Conservation (phyloP, 2,329 filamentous ascomycete genomes). For the Seiridium unicorne region DNA sequence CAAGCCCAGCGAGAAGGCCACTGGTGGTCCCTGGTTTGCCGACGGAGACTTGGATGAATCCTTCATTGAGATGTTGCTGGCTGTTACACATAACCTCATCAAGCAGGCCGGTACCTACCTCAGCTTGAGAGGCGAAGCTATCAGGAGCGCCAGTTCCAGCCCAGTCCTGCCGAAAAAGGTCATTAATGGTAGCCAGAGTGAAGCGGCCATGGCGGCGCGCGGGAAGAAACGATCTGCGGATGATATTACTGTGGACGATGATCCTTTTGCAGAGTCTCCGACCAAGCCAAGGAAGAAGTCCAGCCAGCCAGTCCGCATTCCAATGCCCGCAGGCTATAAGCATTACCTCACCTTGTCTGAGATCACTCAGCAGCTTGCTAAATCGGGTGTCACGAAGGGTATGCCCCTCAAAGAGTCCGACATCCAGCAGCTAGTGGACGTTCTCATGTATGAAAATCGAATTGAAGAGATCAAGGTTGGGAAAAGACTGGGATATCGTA, state of each 20-base stretch:
- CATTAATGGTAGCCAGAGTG: constrained; percentile 45
- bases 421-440: constrained; percentile 81
- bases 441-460: constrained; percentile 84
- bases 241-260: constrained; percentile 38
- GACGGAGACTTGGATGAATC: constrained; percentile 86
- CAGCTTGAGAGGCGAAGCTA: constrained; percentile 31
- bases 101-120: constrained; percentile 30
- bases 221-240: constrained; percentile 53
- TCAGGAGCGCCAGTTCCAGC: constrained; percentile 30
- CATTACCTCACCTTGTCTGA: constrained; percentile 79
- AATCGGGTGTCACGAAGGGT: constrained; percentile 68
- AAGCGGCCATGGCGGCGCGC: constrained; percentile 31
- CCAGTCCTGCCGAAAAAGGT: constrained; percentile 55
- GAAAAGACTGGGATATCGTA: constrained; percentile 51
- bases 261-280: constrained; percentile 15
- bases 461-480: constrained; percentile 64
- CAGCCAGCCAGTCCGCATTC: constrained; percentile 34
- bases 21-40: constrained; percentile 92
- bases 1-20: constrained; percentile 83
- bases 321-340: constrained; percentile 64
- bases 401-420: constrained; percentile 70
- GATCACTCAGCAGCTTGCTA: constrained; percentile 73
- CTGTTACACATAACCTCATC: constrained; percentile 28
- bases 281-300: constrained; percentile 25
- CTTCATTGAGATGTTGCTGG: constrained; percentile 77